Evolutionary conservation across 306 rosid genomes (phyloP).

Genomic region (Rosa rugosa): DNA sequence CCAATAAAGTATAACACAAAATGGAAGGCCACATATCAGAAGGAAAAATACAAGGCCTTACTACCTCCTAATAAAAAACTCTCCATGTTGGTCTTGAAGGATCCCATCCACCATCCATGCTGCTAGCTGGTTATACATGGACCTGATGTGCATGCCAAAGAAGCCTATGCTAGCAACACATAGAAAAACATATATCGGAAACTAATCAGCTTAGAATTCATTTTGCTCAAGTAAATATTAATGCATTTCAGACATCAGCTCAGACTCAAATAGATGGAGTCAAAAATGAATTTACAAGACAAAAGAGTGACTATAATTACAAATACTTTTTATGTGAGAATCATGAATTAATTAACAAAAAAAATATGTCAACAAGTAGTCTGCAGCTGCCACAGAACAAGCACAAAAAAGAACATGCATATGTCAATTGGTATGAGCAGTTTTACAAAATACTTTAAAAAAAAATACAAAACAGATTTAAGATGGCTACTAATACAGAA

Average conservation of each 20-base stretch:
- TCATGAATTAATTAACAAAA: background rate
- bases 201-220: conserved; percentile 1
- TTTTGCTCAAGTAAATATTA: background rate
- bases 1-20: conserved; percentile 21
- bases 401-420: background rate
- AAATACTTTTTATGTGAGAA: background rate
- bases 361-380: background rate
- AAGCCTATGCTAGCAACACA: conserved; percentile 74
- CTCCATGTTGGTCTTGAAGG: conserved; percentile 89
- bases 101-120: conserved; percentile 95
- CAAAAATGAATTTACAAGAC: background rate
- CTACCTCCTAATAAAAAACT: conserved; percentile 87
- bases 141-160: conserved; percentile 99
- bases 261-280: background rate
- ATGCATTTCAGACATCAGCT: no score
- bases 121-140: conserved; percentile 88
- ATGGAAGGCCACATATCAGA: conserved; percentile 19
- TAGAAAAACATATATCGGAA: conserved; percentile 8
- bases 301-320: background rate
- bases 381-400: background rate
- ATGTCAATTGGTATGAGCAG: background rate
- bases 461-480: background rate
- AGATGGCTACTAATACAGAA: background rate
- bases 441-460: background rate
- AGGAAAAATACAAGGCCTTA: conserved; percentile 24